Evolutionary conservation across 257 asterid genomes (phyloP).

Genomic region (Capsicum rhomboideum): DNA sequence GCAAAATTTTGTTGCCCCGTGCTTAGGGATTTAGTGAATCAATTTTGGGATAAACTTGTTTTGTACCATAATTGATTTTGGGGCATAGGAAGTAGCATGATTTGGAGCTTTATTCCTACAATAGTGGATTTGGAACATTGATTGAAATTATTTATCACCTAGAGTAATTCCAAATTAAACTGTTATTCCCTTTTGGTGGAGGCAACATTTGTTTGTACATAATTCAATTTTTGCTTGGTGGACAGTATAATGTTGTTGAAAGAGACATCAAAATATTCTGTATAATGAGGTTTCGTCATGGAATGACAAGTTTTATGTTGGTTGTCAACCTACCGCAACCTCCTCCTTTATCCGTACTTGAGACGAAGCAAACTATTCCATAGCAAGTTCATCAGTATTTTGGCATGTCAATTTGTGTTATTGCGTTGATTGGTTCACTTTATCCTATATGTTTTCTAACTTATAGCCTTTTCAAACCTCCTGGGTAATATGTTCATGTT

Average conservation of each 20-base stretch:
- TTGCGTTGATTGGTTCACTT: neutral
- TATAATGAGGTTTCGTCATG: neutral
- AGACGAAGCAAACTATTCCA: too few species aligned
- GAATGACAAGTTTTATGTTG: neutral
- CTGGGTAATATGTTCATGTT: neutral
- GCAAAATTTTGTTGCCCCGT: neutral
- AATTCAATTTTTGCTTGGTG: neutral
- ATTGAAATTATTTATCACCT: neutral
- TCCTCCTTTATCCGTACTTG: neutral
- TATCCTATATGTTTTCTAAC: neutral
- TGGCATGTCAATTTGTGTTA: neutral
- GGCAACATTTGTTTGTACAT: neutral
- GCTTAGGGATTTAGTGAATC: neutral
- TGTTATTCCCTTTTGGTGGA: neutral
- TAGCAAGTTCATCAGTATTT: neutral
- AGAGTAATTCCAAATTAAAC: neutral
- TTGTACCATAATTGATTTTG: neutral
- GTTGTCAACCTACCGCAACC: neutral
- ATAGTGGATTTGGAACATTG: neutral
- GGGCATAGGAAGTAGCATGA: neutral
- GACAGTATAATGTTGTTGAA: neutral
- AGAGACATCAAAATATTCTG: neutral
- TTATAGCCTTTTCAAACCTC: neutral
- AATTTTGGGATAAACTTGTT: neutral
- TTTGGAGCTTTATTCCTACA: neutral